A percentile compares a stretch with the other conserved stretches of the same genome.
phyloP scores from a whole-genome alignment of 345 rosid genomes.

The Populus davidiana region DNA sequence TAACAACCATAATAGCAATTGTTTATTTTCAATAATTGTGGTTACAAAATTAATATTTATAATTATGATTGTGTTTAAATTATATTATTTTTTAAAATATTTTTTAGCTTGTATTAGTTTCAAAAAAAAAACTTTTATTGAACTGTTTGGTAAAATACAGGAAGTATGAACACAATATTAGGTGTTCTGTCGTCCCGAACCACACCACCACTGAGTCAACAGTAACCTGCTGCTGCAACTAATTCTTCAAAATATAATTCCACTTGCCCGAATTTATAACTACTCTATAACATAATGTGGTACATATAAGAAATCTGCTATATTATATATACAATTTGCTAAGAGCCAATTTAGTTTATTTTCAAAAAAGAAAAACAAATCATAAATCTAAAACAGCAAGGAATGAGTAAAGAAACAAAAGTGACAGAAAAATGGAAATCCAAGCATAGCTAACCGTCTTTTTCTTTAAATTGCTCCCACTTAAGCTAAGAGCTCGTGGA shows the following conservation, averaged over 20 bases:
- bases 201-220: not conserved
- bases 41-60: no score
- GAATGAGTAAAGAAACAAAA: not conserved
- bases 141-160: no score
- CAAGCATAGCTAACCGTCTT: not conserved
- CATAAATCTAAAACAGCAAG: not conserved
- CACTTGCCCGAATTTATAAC: not conserved
- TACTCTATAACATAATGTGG: not conserved
- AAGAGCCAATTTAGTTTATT: not conserved
- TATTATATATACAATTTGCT: slow-evolving; percentile 20
- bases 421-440: not conserved
- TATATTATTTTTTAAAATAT: no score
- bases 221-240: not conserved
- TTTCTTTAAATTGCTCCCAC: not conserved
- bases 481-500: not conserved
- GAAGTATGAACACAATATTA: not conserved
- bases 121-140: no score
- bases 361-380: not conserved
- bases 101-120: no score
- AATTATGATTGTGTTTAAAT: no score
- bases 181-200: slow-evolving; percentile 10
- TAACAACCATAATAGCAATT: no score
- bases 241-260: slow-evolving; percentile 2
- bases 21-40: no score
- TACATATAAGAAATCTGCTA: not conserved